These are phyloP conservation scores for Tricladium varicosporioides DNA, from an alignment of 2,329 filamentous ascomycete genomes.

Conservation along the genomic window DNA sequence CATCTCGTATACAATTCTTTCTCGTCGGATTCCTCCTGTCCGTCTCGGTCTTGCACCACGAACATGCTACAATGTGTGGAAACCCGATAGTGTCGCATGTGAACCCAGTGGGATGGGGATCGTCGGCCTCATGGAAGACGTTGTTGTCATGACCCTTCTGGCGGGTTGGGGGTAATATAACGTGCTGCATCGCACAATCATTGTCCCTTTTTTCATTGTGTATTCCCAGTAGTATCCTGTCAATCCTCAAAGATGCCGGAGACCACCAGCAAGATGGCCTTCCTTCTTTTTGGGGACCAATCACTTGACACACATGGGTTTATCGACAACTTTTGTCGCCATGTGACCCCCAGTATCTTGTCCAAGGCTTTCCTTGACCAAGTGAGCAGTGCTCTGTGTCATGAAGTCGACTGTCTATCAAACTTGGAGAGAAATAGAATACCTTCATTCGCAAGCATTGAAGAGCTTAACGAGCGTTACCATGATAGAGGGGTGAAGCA, in stretches of 20 bases:
- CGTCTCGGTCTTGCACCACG: conserved; percentile 9
- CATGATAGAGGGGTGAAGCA: conserved; percentile 55
- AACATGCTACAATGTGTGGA: neutral
- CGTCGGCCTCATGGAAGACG: conserved; percentile 3
- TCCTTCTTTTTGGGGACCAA: conserved; percentile 70
- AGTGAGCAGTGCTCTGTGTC: conserved; percentile 54
- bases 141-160: neutral
- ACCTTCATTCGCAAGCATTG: conserved; percentile 60
- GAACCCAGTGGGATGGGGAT: neutral
- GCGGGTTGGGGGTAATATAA: conserved; percentile 6
- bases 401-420: conserved; percentile 57
- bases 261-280: conserved; percentile 40
- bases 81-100: conserved; percentile 2
- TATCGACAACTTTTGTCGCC: conserved; percentile 52
- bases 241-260: conserved; percentile 18
- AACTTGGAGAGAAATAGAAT: conserved; percentile 55
- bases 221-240: neutral
- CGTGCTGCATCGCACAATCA: neutral
- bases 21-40: conserved; percentile 1
- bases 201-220: neutral
- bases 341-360: conserved; percentile 47
- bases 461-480: conserved; percentile 65
- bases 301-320: conserved; percentile 65
- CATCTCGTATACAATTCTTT: neutral
- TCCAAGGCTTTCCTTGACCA: conserved; percentile 62